These are phyloP conservation scores for Microthyrium microscopicum DNA, from an alignment of 2,329 filamentous ascomycete genomes.

Conservation along the genomic window DNA sequence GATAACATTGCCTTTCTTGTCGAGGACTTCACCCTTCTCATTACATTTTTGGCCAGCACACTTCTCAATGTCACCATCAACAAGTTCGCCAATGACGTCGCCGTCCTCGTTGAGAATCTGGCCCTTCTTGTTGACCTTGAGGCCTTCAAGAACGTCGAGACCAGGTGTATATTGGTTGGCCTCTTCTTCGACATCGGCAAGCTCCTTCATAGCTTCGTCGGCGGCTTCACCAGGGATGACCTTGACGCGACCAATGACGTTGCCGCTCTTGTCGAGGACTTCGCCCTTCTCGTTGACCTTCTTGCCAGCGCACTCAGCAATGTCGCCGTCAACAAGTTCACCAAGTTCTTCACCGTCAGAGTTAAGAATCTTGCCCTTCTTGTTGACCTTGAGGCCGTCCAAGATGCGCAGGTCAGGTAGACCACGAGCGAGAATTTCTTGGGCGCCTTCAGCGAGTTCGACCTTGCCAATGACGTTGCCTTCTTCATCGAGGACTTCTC, in stretches of 20 bases:
- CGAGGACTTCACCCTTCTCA: conserved; percentile 46
- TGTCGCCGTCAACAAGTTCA: conserved; percentile 30
- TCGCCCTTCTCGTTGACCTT: conserved; percentile 34
- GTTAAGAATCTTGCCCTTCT: conserved; percentile 37
- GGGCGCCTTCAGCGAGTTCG: conserved; percentile 31
- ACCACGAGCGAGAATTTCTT: conserved; percentile 28
- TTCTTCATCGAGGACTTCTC: conserved; percentile 32
- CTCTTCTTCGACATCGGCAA: conserved; percentile 13
- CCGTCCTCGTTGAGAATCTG: conserved; percentile 35
- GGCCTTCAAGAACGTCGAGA: conserved; percentile 31
- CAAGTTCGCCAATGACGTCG: conserved; percentile 35
- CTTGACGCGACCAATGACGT: conserved; percentile 32
- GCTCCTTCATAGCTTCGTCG: conserved; percentile 31
- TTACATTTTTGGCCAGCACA: conserved; percentile 51
- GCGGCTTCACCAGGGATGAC: conserved; percentile 33
- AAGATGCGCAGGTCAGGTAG: conserved; percentile 29
- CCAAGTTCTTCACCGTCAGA: conserved; percentile 34
- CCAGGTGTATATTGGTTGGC: conserved; percentile 23
- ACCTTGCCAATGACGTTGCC: conserved; percentile 34
- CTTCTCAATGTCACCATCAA: conserved; percentile 41
- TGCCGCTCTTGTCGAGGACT: conserved; percentile 32
- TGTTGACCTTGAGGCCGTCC: conserved; percentile 39
- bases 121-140: conserved; percentile 44
- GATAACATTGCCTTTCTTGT: conserved; percentile 45
- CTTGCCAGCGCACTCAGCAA: conserved; percentile 28